A percentile compares a stretch with the other conserved stretches of the same genome.
Conservation (phyloP, 139 green algal genomes). For the Desmodesmus armatus region DNA sequence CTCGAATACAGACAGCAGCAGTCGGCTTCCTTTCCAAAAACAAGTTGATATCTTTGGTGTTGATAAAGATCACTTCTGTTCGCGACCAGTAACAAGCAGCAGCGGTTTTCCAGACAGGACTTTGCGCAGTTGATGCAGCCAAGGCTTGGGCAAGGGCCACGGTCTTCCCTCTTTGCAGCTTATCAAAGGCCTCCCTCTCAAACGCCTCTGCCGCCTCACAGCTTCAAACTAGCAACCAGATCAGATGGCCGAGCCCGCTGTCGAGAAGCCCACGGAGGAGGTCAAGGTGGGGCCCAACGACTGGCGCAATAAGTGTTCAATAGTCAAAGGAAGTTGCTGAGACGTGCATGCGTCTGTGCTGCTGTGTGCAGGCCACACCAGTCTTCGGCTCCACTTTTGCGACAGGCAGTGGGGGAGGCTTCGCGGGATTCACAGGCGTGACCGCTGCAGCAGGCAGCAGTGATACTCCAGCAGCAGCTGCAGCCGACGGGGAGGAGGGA, state of each 20-base stretch:
- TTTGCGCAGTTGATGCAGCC: too few species aligned
- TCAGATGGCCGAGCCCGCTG: slow-evolving; percentile 33
- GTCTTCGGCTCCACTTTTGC: slow-evolving; percentile 76
- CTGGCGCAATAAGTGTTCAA: not conserved
- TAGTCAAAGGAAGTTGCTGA: not conserved
- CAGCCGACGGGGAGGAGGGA: slow-evolving; percentile 67
- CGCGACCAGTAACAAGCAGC: too few species aligned
- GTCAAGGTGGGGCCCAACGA: slow-evolving; percentile 10
- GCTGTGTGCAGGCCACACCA: slow-evolving; percentile 51
- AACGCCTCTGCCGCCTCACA: too few species aligned
- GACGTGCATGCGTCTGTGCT: not conserved
- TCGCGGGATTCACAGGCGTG: slow-evolving; percentile 75
- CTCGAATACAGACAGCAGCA: too few species aligned
- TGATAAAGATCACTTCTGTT: too few species aligned
- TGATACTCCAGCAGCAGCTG: slow-evolving; percentile 49
- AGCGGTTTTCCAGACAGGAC: too few species aligned
- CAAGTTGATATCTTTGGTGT: too few species aligned
- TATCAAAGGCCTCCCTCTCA: too few species aligned
- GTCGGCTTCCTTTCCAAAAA: too few species aligned
- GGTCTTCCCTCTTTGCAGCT: too few species aligned
- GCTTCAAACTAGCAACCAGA: slow-evolving; percentile 26
- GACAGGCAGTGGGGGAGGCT: slow-evolving; percentile 73
- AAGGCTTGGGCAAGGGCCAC: too few species aligned
- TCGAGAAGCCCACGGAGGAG: slow-evolving; percentile 1
- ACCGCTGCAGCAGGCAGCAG: slow-evolving; percentile 40